Base-by-base conservation (phyloP, 192 early-diverging fungal species). In the Gamsiella multidivaricata region DNA sequence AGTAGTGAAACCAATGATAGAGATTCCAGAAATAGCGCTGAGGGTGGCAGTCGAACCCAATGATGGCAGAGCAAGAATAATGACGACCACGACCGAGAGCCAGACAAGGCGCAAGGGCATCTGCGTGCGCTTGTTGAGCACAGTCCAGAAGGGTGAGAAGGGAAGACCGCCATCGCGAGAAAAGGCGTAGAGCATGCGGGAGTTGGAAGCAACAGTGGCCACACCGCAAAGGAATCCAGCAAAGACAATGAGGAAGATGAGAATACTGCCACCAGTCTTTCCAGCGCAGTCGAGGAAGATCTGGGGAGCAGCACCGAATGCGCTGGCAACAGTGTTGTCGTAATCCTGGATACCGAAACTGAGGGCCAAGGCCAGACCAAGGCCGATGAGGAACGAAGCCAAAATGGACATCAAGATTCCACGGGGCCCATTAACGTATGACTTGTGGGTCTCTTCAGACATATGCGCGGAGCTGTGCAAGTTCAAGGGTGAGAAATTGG, bases 151-250 rank as follows among this genome's bases (percentile, higher is more conserved):
- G 36, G 60, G 62, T 11, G 72, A 80, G 47, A 71, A 81, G 11
- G 83, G 83, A 9, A 82, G 69, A 42, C 80, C 84, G n/a, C 69
- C 74, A 63, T 86, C 86, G 41, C 86, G 79, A 33, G 86, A 81
- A 54, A 88, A 73, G 22, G 86, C 83, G 54, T 82, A 88, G 22
- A 84, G 61, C 65, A 82, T 79, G 28, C 86, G 65, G 18, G 84
- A 86, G 32, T 78, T 78, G 28, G 82, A 55, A 0, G 83, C 84
- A 2, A 84, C 53, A 1, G 83, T 81, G 1, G 85, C 81, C 2
- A 76, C 52, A n/a, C 84, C 84, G 1, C 81, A 81, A 36, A 82
- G 69, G 31, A 78, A 85, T 36, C 80, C 79, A 22, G 81, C 81
- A 42, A 82, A 69, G 50, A 81, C 64, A n/a, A 88, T 70, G 18